A percentile compares a stretch with the other conserved stretches of the same genome.
These are phyloP conservation scores for Penicillium canariense DNA, from an alignment of 495 filamentous ascomycete genomes.

Conservation along the genomic window DNA sequence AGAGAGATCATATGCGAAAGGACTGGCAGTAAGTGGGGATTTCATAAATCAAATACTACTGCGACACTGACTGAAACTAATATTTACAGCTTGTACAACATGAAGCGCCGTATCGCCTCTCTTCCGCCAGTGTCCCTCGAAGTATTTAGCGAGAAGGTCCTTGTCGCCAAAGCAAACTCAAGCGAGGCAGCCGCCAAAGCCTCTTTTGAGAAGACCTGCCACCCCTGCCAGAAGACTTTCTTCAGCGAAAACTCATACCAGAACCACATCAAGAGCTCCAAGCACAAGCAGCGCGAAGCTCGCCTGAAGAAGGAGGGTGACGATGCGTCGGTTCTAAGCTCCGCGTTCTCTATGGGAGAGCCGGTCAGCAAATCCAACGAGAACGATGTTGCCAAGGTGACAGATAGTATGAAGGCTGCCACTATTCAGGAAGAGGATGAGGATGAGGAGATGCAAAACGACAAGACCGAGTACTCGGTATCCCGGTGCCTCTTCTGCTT, in stretches of 20 bases:
- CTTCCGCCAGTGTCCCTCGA: slow-evolving; percentile 91
- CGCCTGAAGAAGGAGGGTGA: slow-evolving; percentile 41
- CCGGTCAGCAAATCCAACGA: slow-evolving; percentile 58
- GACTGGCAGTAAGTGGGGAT: slow-evolving; percentile 87
- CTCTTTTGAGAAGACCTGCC: slow-evolving; percentile 79
- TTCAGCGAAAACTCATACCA: slow-evolving; percentile 93
- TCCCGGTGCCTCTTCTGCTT: slow-evolving; percentile 89
- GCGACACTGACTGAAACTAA: not conserved
- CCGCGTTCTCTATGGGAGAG: slow-evolving; percentile 86
- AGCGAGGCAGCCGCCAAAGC: slow-evolving; percentile 84
- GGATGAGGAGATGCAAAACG: slow-evolving; percentile 29
- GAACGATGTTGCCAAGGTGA: slow-evolving; percentile 74
- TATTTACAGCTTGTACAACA: slow-evolving; percentile 79
- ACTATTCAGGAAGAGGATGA: slow-evolving; percentile 57
- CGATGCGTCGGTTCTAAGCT: slow-evolving; percentile 85
- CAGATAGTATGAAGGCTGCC: slow-evolving; percentile 72
- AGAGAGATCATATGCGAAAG: slow-evolving; percentile 91
- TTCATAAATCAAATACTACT: not conserved
- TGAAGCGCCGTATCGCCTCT: slow-evolving; percentile 91
- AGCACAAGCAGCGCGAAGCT: slow-evolving; percentile 72
- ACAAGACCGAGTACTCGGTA: slow-evolving; percentile 41
- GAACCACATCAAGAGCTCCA: slow-evolving; percentile 89
- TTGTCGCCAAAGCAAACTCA: slow-evolving; percentile 83
- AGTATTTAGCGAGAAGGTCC: slow-evolving; percentile 91
- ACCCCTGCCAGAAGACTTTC: slow-evolving; percentile 85